Conservation (phyloP, 345 rosid species). For the Kandelia obovata region DNA sequence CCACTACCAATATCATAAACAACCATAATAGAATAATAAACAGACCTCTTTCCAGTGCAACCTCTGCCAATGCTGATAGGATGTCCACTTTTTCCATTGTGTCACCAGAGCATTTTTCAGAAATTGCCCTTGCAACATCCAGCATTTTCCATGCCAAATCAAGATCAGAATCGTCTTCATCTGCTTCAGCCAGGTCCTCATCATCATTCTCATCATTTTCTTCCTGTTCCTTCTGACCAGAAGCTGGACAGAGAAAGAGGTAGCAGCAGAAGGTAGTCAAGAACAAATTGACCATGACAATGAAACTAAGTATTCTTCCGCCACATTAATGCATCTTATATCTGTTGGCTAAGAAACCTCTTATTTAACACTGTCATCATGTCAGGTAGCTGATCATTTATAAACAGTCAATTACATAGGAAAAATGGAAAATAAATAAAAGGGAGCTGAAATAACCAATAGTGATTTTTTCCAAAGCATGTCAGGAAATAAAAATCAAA, state of each 20-base stretch:
- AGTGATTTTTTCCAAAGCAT: background rate
- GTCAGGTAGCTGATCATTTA: background rate
- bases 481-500: background rate
- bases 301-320: background rate
- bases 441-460: constrained; percentile 23
- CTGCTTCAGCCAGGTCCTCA: constrained; percentile 60
- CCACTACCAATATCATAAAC: background rate
- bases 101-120: constrained; percentile 59
- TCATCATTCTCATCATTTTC: constrained; percentile 44
- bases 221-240: constrained; percentile 46
- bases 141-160: constrained; percentile 98
- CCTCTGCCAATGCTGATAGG: constrained; percentile 73
- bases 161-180: constrained; percentile 89
- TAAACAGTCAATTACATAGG: background rate
- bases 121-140: constrained; percentile 83
- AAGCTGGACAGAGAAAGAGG: constrained; percentile 26
- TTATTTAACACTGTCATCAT: background rate
- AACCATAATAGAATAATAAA: background rate
- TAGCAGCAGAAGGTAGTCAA: background rate
- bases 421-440: background rate
- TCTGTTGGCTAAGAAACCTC: background rate
- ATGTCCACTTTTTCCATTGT: constrained; percentile 83
- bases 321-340: constrained; percentile 6
- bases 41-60: constrained; percentile 89
- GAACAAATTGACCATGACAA: background rate